Conservation (phyloP, 148 eudicot species). For the Oxyria digyna region DNA sequence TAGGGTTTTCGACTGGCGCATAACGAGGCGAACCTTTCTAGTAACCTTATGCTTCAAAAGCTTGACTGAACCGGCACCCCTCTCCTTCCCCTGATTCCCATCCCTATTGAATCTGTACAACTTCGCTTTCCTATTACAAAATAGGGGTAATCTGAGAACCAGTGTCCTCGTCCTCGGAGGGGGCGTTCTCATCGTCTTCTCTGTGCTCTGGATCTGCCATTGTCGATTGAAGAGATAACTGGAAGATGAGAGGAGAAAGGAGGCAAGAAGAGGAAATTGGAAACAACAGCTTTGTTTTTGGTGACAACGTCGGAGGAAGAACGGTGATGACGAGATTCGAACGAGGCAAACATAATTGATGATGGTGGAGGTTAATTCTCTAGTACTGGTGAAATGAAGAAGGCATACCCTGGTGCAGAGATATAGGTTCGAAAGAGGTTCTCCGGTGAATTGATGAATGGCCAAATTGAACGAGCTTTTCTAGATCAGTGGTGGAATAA, state of each 20-base stretch:
- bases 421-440: too few species aligned
- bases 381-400: too few species aligned
- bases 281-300: too few species aligned
- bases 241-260: background rate
- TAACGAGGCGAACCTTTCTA: slow-evolving; percentile 22
- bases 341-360: too few species aligned
- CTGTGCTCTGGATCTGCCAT: slow-evolving; percentile 40
- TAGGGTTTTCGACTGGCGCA: slow-evolving; percentile 21
- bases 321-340: too few species aligned
- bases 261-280: background rate
- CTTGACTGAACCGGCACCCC: slow-evolving; percentile 23
- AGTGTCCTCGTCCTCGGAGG: slow-evolving; percentile 73
- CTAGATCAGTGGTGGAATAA: too few species aligned
- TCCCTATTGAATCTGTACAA: slow-evolving; percentile 17
- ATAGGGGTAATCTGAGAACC: slow-evolving; percentile 78
- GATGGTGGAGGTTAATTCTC: too few species aligned
- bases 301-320: too few species aligned
- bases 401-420: too few species aligned
- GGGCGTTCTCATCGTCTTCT: slow-evolving; percentile 38
- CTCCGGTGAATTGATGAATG: too few species aligned
- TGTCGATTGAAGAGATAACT: background rate
- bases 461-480: too few species aligned
- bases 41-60: slow-evolving; percentile 22
- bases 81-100: slow-evolving; percentile 25
- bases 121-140: slow-evolving; percentile 16